A percentile compares a stretch with the other conserved stretches of the same genome.
Conservation (phyloP, 306 rosid species). For the Oemleria cerasiformis region DNA sequence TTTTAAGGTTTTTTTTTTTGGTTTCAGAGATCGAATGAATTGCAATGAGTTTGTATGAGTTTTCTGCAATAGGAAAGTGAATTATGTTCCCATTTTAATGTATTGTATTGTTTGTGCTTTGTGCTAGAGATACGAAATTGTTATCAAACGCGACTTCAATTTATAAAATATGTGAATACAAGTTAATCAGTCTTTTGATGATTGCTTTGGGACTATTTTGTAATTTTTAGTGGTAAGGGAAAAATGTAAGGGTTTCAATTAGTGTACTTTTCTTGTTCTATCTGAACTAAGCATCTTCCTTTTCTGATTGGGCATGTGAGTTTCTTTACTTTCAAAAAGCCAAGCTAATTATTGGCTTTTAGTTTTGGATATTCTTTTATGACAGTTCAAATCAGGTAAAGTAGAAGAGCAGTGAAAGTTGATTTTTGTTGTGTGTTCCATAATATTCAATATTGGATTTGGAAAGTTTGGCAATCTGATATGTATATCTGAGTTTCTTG, state of each 20-base stretch:
- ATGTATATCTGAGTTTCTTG: background rate
- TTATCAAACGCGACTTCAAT: no score
- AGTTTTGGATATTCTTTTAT: constrained; percentile 16
- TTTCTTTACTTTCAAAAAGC: constrained; percentile 32
- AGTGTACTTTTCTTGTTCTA: constrained; percentile 17
- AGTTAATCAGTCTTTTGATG: no score
- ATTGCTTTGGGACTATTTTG: no score
- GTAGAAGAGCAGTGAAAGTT: constrained; percentile 8
- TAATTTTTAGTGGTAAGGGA: no score
- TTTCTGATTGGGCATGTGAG: constrained; percentile 19
- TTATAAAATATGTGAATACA: no score
- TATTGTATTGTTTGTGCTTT: no score
- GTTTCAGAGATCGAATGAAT: background rate
- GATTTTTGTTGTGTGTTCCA: background rate
- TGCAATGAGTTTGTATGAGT: background rate
- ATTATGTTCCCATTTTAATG: background rate
- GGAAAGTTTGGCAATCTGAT: constrained; percentile 27
- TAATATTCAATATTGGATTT: background rate
- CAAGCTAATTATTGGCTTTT: constrained; percentile 17
- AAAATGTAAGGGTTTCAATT: background rate
- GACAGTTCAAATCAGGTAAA: constrained; percentile 19
- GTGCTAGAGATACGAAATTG: no score
- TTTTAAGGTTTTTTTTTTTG: background rate
- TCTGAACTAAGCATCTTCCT: constrained; percentile 17
- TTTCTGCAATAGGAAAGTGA: background rate